Percentiles rank a stretch among this genome's conserved stretches.
phyloP scores from a whole-genome alignment of 768 basidiomycete genomes.

The Russula compacta region DNA sequence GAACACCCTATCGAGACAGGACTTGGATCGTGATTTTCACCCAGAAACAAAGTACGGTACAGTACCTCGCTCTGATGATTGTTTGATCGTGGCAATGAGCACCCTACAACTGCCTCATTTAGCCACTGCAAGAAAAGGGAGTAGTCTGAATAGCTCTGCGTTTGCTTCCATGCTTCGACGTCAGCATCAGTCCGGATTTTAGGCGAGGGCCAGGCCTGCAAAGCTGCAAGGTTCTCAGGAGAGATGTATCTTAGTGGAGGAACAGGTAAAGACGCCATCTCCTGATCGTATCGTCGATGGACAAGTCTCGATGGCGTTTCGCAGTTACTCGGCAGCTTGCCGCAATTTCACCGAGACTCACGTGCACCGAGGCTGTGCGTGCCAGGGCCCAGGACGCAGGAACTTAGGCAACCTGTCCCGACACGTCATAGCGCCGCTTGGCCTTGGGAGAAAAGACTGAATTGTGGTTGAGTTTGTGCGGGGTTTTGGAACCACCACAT shows the following conservation, averaged over 20 bases:
- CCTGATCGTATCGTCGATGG: neutral
- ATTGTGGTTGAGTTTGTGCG: neutral
- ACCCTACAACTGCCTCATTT: conserved; percentile 68
- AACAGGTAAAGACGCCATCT: conserved; percentile 9
- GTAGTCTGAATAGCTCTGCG: conserved; percentile 66
- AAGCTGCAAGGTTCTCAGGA: neutral
- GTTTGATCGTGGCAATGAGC: conserved; percentile 37
- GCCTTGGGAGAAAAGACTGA: neutral
- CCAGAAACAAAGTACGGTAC: conserved; percentile 17
- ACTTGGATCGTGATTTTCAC: conserved; percentile 3
- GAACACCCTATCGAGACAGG: conserved; percentile 35
- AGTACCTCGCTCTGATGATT: conserved; percentile 23
- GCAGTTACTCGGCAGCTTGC: neutral
- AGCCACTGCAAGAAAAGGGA: conserved; percentile 65
- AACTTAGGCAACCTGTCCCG: too few relatives aligned
- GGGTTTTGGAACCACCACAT: neutral
- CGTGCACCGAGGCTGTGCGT: neutral
- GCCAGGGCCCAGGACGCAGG: neutral
- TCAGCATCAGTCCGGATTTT: conserved; percentile 68
- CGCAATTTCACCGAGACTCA: neutral
- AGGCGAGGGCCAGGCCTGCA: conserved; percentile 31
- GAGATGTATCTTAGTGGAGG: conserved; percentile 11
- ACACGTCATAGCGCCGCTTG: neutral
- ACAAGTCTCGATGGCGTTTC: too few relatives aligned
- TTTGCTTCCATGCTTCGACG: conserved; percentile 60